Base-by-base conservation (phyloP, 148 eudicot species). In the Chenopodium formosanum region DNA sequence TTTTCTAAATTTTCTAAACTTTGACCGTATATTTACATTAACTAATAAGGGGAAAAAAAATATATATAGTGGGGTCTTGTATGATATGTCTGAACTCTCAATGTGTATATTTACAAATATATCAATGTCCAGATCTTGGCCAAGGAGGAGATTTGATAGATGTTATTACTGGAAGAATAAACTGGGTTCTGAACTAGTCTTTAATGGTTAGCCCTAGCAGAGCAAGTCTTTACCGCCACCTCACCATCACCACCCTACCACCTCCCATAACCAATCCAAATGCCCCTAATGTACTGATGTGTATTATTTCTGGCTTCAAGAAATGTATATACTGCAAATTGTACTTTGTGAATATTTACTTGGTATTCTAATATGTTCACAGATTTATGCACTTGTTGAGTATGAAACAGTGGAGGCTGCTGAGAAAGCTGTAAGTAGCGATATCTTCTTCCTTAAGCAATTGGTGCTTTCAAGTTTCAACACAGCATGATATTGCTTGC, bases 321-420 rank as follows among this genome's bases (percentile, higher is more conserved):
- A 73, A 27, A 73, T 73, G 13, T 8, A 48, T 48, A 47, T 73
- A 60, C 76, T 23, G 34, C 13, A 12, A 71, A 37, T 37, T 37
- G 44, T 37, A 37, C 44, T 37, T 37, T 37, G 44, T 37, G 32
- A 25, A 13, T 75, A 2, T 11, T 80, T 23, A 58, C 16, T 78
- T 67, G 70, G 76, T 10, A 79, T 80, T 73, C 50, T 47, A 48
- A 56, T 65, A 46, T 66, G 46, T 66, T 75, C 85, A 71, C 80
- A 94, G 99, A 81, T 96, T 66, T 94, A 92, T 85, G 97, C 93
- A 67, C 86, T 91, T 74, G 89, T 96, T 75, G 98, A 96, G 84
- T 96, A 92, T 62, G 93, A 96, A 72, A 86, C 95, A 67, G 88
- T 89, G 84, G 97, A 92, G 86, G 95, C 94, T 73, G 99, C 99